Base-by-base conservation (phyloP, 1,284 basidiomycete genomes). In the Leccinum cinnamomeum region DNA sequence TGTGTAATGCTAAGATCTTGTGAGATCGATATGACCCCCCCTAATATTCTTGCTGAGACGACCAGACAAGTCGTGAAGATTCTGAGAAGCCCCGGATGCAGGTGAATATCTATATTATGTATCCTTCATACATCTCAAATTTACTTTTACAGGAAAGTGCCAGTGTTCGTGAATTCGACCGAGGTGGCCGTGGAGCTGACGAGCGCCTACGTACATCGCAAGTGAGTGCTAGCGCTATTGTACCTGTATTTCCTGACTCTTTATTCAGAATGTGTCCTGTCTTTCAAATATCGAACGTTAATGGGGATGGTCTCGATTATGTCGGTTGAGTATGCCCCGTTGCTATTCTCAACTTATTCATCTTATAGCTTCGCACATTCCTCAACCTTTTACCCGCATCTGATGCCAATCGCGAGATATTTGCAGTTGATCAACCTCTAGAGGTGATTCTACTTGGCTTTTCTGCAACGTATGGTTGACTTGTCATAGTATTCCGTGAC, bases 21-120 rank as follows among this genome's bases (percentile, higher is more conserved):
- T 20, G n/a, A 68, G 92, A 93, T 97, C 71, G 97, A 99, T 76
- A 98, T 98, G 97, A 98, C 96, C 0, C 97, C 97, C 1, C 84
- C 90, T 14, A 94, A 97, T 67, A 90, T 97, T 39, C 84, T 96
- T 54, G 88, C 88, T 46, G 91, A 97, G 73, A 98, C 97, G 0
- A 82, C 95, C 62, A 94, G 92, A 72, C 96, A 98, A 79, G 89
- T 98, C 2, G 85, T 87, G 33, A 98, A 98, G 80, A 95, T 98
- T 39, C 79, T 99, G 62, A 92, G 88, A 75, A 95, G 92, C 68
- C 97, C 95, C 7, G 97, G 97, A 7, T 98, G 97, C 79, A 81
- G 92, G 87, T 90, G 64, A 81, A 76, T 62, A 41, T 62, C 63
- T 54, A 56, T 63, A 53, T 14, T 56, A 56, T 57, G 30, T 33